phyloP scores from a whole-genome alignment of 495 filamentous ascomycete species.

The Penicillium lagena region DNA sequence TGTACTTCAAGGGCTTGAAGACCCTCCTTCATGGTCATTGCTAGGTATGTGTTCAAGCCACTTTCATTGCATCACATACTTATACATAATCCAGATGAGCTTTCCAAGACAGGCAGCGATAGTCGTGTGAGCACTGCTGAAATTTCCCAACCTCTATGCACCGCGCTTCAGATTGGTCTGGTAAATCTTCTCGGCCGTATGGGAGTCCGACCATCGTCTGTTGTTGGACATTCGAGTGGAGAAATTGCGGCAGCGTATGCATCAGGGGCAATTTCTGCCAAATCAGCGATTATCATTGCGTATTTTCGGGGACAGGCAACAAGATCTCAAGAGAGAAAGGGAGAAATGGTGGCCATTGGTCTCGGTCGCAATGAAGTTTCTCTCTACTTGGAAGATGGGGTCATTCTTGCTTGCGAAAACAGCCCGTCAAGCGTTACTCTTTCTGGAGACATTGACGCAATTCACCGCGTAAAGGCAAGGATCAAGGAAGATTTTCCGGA shows the following conservation, averaged over 20 bases:
- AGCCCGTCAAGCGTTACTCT: constrained; percentile 11
- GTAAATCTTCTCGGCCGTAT: constrained; percentile 18
- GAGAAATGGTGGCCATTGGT: background rate
- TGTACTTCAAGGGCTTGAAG: constrained; percentile 26
- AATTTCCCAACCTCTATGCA: constrained; percentile 17
- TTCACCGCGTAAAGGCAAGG: constrained; percentile 1
- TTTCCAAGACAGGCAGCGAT: constrained; percentile 1
- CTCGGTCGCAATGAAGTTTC: background rate
- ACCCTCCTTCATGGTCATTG: constrained; percentile 45
- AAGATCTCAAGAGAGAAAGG: background rate
- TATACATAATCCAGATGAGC: constrained; percentile 30
- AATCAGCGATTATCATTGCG: constrained; percentile 18
- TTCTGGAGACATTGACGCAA: constrained; percentile 26
- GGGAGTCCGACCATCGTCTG: constrained; percentile 10
- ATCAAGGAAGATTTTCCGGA: background rate
- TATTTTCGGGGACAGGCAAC: constrained; percentile 20
- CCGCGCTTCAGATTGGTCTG: constrained; percentile 24
- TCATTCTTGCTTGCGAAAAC: constrained; percentile 13
- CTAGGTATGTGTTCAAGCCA: too few relatives aligned
- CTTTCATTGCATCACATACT: too few relatives aligned
- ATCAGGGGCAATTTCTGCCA: constrained; percentile 10
- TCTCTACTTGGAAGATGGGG: background rate
- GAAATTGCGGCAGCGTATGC: constrained; percentile 31
- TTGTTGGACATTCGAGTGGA: constrained; percentile 27
- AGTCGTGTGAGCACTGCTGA: constrained; percentile 9